Conservation (phyloP, 2,329 filamentous ascomycete genomes). For the Aspergillus nomiae region DNA sequence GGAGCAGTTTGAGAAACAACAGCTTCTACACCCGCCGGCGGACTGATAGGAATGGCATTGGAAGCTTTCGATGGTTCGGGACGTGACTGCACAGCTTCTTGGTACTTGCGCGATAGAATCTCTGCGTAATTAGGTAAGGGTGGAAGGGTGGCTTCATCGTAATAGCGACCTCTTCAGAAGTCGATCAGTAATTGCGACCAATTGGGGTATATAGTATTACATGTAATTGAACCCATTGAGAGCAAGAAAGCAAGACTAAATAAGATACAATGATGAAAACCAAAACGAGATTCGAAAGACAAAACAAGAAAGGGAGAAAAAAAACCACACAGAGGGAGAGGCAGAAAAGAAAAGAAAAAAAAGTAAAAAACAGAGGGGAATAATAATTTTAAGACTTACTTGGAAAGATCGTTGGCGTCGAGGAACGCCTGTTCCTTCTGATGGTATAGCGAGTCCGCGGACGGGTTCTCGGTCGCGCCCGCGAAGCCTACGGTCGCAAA, state of each 20-base stretch:
- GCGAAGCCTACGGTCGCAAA: conserved; percentile 68
- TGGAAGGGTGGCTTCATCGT: conserved; percentile 58
- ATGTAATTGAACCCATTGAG: not conserved
- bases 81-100: conserved; percentile 31
- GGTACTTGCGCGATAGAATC: conserved; percentile 32
- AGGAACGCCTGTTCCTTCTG: conserved; percentile 57
- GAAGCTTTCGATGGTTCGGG: conserved; percentile 37
- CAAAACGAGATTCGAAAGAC: not conserved
- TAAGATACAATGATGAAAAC: not conserved
- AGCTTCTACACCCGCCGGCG: conserved; percentile 21
- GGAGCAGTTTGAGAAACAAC: conserved; percentile 15
- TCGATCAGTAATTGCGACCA: conserved; percentile 13
- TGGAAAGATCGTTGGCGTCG: conserved; percentile 59
- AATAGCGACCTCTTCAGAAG: conserved; percentile 55
- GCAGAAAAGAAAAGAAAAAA: not conserved
- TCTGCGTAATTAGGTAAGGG: conserved; percentile 36
- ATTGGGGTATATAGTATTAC: not conserved
- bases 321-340: not conserved
- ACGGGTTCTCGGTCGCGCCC: conserved; percentile 55
- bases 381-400: conserved; percentile 48
- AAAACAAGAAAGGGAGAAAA: not conserved
- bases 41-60: conserved; percentile 24
- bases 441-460: conserved; percentile 55
- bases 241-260: not conserved
- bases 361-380: not conserved